Conservation (phyloP, 495 filamentous ascomycete genomes). For the Letharia lupina region DNA sequence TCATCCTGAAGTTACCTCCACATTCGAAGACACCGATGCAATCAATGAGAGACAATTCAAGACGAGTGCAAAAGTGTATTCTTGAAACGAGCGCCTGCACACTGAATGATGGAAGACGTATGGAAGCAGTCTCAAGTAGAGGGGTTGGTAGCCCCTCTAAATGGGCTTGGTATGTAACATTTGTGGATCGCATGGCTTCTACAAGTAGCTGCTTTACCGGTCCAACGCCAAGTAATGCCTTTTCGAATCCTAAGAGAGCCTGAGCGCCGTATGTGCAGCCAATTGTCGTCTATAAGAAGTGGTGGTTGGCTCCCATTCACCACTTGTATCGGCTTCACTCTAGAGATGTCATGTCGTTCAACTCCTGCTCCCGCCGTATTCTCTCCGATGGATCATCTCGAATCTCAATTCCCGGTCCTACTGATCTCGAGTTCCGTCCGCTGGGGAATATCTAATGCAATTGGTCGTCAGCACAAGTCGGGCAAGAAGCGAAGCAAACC, state of each 20-base stretch:
- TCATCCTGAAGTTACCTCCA: neutral
- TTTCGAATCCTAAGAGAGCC: neutral
- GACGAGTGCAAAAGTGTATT: neutral
- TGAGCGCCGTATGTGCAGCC: conserved; percentile 11
- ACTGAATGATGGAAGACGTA: neutral
- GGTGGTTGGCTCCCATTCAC: neutral
- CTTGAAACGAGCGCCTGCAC: neutral
- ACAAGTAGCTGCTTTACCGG: neutral
- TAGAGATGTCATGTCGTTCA: conserved; percentile 42
- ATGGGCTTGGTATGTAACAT: neutral
- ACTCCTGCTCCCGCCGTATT: conserved; percentile 35
- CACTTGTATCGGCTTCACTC: conserved; percentile 29
- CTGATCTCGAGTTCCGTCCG: conserved; percentile 46
- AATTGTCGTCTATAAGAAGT: neutral
- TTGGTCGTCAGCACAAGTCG: conserved; percentile 4
- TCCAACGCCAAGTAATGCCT: neutral
- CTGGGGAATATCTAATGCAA: conserved; percentile 50
- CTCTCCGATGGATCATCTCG: conserved; percentile 45
- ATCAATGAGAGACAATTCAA: neutral
- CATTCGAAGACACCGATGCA: neutral
- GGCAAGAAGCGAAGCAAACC: neutral
- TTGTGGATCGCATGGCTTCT: neutral
- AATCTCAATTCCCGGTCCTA: conserved; percentile 61
- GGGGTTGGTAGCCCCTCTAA: neutral
- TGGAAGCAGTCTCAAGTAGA: neutral